These are phyloP conservation scores for Lichina pygmaea DNA, from an alignment of 495 filamentous ascomycete species.

Conservation along the genomic window DNA sequence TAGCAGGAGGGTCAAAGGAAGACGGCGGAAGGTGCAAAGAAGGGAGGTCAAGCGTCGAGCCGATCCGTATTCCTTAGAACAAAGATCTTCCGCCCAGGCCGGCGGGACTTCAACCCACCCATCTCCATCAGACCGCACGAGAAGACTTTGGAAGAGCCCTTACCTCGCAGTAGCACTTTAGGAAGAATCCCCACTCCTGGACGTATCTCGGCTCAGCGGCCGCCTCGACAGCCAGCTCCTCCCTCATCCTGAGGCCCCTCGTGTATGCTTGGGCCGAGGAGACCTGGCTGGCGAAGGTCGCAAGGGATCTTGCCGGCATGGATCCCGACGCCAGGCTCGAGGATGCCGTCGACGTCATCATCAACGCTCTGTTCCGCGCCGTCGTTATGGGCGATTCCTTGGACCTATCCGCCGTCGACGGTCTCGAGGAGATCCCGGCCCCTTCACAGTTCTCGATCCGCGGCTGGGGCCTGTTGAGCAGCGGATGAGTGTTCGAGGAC, in stretches of 20 bases:
- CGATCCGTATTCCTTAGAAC: too few species aligned
- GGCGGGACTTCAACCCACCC: too few species aligned
- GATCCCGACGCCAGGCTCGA: too few species aligned
- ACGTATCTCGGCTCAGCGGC: background rate
- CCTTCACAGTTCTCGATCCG: background rate
- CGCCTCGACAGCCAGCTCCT: background rate
- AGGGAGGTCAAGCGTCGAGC: background rate
- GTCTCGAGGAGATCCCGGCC: background rate
- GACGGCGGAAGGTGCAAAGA: background rate
- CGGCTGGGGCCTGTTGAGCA: background rate
- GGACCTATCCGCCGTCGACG: too few species aligned
- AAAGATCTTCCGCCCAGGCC: too few species aligned
- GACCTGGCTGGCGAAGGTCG: background rate
- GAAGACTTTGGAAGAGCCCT: background rate
- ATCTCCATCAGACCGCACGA: too few species aligned
- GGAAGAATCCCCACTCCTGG: conserved; percentile 2
- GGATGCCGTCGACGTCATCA: too few species aligned
- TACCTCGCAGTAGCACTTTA: conserved; percentile 2
- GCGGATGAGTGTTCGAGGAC: background rate
- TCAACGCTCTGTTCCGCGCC: too few species aligned
- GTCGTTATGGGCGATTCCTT: too few species aligned
- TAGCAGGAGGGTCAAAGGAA: background rate
- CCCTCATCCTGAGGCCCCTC: background rate
- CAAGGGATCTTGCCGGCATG: background rate
- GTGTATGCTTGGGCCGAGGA: background rate